Evolutionary conservation across 192 early-diverging fungal species (phyloP).

Genomic region (Coemansia sp.): DNA sequence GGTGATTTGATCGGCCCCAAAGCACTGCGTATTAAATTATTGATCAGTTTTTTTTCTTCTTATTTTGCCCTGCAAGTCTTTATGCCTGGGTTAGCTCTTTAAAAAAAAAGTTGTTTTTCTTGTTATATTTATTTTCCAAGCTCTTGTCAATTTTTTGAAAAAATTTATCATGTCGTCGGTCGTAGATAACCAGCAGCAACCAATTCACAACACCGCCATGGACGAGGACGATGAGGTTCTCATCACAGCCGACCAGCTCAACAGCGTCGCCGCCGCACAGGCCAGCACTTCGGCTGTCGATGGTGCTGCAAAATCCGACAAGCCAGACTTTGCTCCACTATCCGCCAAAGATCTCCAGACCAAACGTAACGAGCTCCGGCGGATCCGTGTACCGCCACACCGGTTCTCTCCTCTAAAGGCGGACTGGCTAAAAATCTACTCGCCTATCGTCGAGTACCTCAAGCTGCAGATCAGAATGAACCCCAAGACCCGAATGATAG

Average conservation of each 20-base stretch:
- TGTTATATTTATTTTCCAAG: slow-evolving; percentile 2
- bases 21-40: slow-evolving; percentile 1
- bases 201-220: slow-evolving; percentile 23
- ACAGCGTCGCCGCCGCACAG: slow-evolving; percentile 28
- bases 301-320: slow-evolving; percentile 51
- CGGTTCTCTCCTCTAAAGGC: slow-evolving; percentile 88
- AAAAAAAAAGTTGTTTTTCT: background rate
- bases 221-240: slow-evolving; percentile 65
- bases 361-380: slow-evolving; percentile 62
- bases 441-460: slow-evolving; percentile 93
- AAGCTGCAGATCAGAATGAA: slow-evolving; percentile 97
- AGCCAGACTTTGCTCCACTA: slow-evolving; percentile 65
- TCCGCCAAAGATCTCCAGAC: slow-evolving; percentile 57
- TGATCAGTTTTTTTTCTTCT: slow-evolving; percentile 16
- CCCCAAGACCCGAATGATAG: slow-evolving; percentile 82
- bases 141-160: background rate
- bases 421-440: slow-evolving; percentile 95
- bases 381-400: slow-evolving; percentile 92
- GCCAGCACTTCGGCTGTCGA: slow-evolving; percentile 33
- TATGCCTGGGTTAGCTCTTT: background rate
- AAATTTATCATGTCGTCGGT: slow-evolving; percentile 27
- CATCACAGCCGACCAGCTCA: slow-evolving; percentile 63
- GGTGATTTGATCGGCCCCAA: slow-evolving; percentile 7
- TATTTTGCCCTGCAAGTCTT: background rate
- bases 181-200: slow-evolving; percentile 13